Percentiles rank a stretch among this genome's conserved stretches.
Conservation (phyloP, 148 eudicot genomes). For the Fagopyrum tataricum region DNA sequence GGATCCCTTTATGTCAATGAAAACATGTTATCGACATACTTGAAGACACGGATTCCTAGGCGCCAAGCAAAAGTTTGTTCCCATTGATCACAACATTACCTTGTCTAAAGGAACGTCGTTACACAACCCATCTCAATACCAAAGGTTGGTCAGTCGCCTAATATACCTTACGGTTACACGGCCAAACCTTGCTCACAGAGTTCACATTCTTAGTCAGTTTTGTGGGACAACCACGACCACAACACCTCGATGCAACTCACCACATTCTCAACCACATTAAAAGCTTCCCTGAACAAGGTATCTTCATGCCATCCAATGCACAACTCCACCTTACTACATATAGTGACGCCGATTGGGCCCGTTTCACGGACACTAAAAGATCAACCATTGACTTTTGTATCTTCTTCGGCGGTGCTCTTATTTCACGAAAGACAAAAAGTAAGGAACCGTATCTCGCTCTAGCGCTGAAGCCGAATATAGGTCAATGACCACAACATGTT, state of each 20-base stretch:
- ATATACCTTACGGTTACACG: not conserved
- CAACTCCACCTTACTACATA: not conserved
- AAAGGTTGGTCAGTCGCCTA: not conserved
- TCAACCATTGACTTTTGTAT: not conserved
- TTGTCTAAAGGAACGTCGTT: not conserved
- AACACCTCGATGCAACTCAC: not conserved
- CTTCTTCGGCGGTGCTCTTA: not conserved
- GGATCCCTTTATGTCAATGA: not conserved
- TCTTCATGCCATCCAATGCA: not conserved
- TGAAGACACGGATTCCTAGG: not conserved
- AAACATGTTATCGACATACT: not conserved
- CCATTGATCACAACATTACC: not conserved
- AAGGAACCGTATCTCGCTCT: not conserved
- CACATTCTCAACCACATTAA: not conserved
- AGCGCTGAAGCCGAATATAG: not conserved
- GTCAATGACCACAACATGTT: not conserved
- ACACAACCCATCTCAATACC: not conserved
- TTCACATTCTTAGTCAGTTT: not conserved
- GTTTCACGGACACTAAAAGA: not conserved
- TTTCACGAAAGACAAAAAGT: not conserved
- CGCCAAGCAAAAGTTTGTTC: not conserved
- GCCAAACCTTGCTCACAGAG: not conserved
- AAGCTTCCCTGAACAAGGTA: not conserved
- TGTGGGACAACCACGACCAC: not conserved
- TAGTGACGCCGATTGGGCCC: conserved; percentile 3